Percentiles rank a stretch among this genome's conserved stretches.
Evolutionary conservation across 1,139 yeast genomes (phyloP).

Genomic region (Magnusiomyces tetraspermus): DNA sequence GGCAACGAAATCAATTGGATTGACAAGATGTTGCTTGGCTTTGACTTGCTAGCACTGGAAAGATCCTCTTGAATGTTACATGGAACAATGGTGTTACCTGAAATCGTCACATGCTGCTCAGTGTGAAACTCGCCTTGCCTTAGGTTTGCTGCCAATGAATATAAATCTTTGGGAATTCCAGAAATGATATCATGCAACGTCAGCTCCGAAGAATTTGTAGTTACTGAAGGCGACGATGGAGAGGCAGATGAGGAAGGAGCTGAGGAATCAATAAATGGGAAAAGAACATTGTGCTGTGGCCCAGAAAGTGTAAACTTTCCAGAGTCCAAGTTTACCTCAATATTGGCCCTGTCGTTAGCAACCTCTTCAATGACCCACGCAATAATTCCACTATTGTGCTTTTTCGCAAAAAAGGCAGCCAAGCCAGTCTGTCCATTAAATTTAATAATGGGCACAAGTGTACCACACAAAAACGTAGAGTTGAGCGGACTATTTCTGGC

Average conservation of each 20-base stretch:
- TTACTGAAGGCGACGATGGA: no score
- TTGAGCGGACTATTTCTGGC: background rate
- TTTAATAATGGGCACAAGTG: constrained; percentile 42
- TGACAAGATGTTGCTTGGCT: background rate
- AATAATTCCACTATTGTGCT: constrained; percentile 46
- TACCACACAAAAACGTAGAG: constrained; percentile 47
- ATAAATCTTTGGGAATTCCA: constrained; percentile 14
- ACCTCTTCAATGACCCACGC: constrained; percentile 85
- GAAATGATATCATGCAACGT: constrained; percentile 15
- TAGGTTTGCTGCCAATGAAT: constrained; percentile 6
- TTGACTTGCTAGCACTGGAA: background rate
- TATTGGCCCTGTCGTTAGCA: constrained; percentile 68
- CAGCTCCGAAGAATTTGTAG: constrained; percentile 7
- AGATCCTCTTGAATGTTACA: constrained; percentile 7
- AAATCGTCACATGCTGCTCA: constrained; percentile 14
- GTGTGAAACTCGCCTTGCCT: constrained; percentile 5
- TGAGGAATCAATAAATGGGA: constrained; percentile 14
- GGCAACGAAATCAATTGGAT: constrained; percentile 44
- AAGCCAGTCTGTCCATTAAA: constrained; percentile 31
- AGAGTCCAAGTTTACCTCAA: constrained; percentile 35
- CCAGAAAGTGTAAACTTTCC: constrained; percentile 23
- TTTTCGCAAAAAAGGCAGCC: constrained; percentile 67
- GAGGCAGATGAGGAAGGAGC: no score
- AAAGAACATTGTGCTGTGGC: constrained; percentile 16
- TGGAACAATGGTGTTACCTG: constrained; percentile 13